phyloP scores from a whole-genome alignment of 148 eudicot genomes.

The Euryodendron excelsum region DNA sequence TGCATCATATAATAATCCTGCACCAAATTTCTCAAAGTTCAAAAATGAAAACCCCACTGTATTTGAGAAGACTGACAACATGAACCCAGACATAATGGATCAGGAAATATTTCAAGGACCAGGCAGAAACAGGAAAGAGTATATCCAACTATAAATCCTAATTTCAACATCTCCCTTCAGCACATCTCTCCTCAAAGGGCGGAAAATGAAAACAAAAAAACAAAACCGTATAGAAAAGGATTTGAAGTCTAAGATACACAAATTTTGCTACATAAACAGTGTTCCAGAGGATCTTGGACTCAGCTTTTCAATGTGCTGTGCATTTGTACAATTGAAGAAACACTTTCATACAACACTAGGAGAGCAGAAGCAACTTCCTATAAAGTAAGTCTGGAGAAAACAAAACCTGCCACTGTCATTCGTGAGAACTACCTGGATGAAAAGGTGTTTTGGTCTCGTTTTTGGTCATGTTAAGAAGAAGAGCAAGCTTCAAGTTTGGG shows the following conservation, averaged over 20 bases:
- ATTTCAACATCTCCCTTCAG: neutral
- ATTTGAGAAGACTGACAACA: neutral
- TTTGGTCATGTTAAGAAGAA: conserved; percentile 27
- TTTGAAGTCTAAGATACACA: neutral
- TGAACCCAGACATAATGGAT: neutral
- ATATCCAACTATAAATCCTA: neutral
- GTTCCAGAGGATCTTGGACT: conserved; percentile 4
- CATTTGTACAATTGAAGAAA: conserved; percentile 2
- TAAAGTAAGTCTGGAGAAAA: neutral
- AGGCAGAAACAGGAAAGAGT: neutral
- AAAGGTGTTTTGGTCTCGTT: neutral
- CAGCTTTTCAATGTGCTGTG: neutral
- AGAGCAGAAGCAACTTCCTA: neutral
- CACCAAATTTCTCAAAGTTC: too few species aligned
- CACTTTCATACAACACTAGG: conserved; percentile 16
- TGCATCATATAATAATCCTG: neutral
- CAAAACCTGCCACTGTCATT: too few species aligned
- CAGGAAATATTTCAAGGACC: neutral
- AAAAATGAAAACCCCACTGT: too few species aligned
- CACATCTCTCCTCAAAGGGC: neutral
- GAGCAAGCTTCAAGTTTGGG: conserved; percentile 93
- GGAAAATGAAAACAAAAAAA: neutral
- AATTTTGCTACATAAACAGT: conserved; percentile 2
- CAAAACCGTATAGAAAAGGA: neutral
- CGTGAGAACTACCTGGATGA: neutral